These are phyloP conservation scores for Plasmopara muralis DNA, from an alignment of 352 stramenopile genomes.

Conservation along the genomic window DNA sequence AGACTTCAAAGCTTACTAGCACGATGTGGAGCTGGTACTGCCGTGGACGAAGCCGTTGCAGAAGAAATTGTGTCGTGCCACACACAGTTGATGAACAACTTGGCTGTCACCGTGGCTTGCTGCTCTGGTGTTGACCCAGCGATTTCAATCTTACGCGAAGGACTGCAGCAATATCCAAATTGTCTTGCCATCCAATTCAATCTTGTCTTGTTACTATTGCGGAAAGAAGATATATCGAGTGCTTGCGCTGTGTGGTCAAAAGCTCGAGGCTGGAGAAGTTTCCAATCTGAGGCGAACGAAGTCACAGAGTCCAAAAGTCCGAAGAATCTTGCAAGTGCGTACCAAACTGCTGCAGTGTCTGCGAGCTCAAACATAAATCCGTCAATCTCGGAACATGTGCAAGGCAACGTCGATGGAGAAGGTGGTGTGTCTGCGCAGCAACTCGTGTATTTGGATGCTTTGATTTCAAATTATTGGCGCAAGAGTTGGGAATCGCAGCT, in stretches of 20 bases:
- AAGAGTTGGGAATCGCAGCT: conserved; percentile 26
- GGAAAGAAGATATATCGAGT: conserved; percentile 31
- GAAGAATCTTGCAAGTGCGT: conserved; percentile 10
- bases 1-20: conserved; percentile 15
- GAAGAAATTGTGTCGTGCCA: conserved; percentile 38
- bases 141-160: conserved; percentile 40
- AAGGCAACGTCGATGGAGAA: conserved; percentile 16
- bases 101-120: conserved; percentile 51
- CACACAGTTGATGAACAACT: conserved; percentile 66
- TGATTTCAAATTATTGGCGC: conserved; percentile 52
- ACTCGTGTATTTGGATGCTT: conserved; percentile 50
- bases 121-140: conserved; percentile 27
- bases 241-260: conserved; percentile 68
- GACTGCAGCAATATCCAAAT: conserved; percentile 32
- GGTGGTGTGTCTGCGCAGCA: conserved; percentile 35
- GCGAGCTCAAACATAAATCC: conserved; percentile 2
- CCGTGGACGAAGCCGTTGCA: background rate
- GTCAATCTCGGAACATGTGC: conserved; percentile 42
- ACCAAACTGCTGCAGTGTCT: conserved; percentile 25
- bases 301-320: background rate
- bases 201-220: conserved; percentile 67
- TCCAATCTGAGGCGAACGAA: conserved; percentile 26
- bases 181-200: conserved; percentile 60
- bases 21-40: background rate
- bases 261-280: conserved; percentile 46